Percentiles rank a stretch among this genome's conserved stretches.
These are phyloP conservation scores for Lasiodiplodia citricola DNA, from an alignment of 2,329 filamentous ascomycete genomes.

Conservation along the genomic window DNA sequence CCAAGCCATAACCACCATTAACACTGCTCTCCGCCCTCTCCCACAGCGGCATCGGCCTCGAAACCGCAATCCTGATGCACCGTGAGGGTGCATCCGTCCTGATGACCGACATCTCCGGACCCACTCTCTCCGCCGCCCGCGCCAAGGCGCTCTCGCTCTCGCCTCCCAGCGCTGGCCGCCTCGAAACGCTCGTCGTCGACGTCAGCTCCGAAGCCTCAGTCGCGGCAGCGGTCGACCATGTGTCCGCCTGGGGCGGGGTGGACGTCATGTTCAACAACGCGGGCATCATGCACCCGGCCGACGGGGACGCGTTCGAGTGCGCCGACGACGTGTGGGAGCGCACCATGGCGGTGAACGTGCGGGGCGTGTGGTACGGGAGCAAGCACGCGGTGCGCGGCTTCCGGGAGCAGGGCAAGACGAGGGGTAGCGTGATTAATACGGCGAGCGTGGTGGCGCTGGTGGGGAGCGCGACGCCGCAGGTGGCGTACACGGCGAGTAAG, in stretches of 20 bases:
- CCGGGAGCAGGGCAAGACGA: slow-evolving; percentile 77
- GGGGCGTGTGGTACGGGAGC: slow-evolving; percentile 95
- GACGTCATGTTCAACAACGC: slow-evolving; percentile 98
- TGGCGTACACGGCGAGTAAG: slow-evolving; percentile 93
- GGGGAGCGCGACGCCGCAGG: slow-evolving; percentile 83
- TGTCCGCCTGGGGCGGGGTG: slow-evolving; percentile 84
- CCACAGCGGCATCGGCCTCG: slow-evolving; percentile 84
- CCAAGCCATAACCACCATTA: no score
- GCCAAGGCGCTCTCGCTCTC: slow-evolving; percentile 78
- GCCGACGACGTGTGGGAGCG: slow-evolving; percentile 92
- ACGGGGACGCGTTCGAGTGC: slow-evolving; percentile 72
- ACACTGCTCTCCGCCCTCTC: no score
- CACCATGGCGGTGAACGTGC: slow-evolving; percentile 93
- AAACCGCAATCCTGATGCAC: slow-evolving; percentile 87
- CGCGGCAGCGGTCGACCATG: slow-evolving; percentile 71
- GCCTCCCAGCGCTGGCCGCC: slow-evolving; percentile 58
- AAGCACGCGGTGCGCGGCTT: slow-evolving; percentile 88
- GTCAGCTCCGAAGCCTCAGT: slow-evolving; percentile 86
- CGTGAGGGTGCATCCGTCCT: slow-evolving; percentile 86
- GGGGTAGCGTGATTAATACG: slow-evolving; percentile 88
- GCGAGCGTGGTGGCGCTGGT: slow-evolving; percentile 87
- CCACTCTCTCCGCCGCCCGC: slow-evolving; percentile 76
- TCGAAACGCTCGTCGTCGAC: slow-evolving; percentile 73
- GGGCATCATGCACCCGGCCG: slow-evolving; percentile 88
- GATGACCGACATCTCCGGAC: slow-evolving; percentile 82